phyloP scores from a whole-genome alignment of 2,329 filamentous ascomycete species.

The Grosmannia clavigera region DNA sequence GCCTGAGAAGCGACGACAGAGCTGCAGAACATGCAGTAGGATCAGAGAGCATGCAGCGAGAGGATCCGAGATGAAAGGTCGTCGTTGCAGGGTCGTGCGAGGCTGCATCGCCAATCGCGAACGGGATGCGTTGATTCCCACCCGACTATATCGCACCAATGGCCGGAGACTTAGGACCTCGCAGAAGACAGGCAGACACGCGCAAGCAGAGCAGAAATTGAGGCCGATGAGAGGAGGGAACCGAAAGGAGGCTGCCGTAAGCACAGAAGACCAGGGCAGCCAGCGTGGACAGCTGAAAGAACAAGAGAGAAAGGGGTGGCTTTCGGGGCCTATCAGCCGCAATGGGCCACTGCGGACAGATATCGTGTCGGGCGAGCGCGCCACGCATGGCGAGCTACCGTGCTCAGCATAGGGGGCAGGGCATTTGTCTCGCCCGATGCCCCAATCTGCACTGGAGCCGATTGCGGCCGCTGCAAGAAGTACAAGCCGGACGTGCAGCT shows the following conservation, averaged over 20 bases:
- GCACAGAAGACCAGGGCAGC: background rate
- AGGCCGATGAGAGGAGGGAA: background rate
- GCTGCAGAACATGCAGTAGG: background rate
- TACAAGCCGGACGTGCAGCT: too few relatives aligned
- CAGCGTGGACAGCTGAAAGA: background rate
- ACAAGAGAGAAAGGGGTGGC: background rate
- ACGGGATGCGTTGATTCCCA: background rate
- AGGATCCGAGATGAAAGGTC: background rate
- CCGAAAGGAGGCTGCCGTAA: background rate
- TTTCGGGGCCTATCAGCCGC: background rate
- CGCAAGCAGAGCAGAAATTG: background rate
- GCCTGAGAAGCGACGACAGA: background rate
- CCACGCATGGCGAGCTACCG: background rate
- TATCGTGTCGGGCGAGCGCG: too few relatives aligned
- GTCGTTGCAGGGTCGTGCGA: background rate
- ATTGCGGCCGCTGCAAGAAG: background rate
- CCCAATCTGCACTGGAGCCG: background rate
- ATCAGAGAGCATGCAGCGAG: background rate
- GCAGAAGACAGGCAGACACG: background rate
- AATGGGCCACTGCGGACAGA: background rate
- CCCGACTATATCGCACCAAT: background rate
- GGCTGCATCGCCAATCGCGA: background rate
- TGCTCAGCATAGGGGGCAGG: too few relatives aligned
- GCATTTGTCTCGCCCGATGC: too few relatives aligned
- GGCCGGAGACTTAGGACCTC: background rate